Evolutionary conservation across 805 yeast species (phyloP).

Genomic region (Yamadazyma insecticola): DNA sequence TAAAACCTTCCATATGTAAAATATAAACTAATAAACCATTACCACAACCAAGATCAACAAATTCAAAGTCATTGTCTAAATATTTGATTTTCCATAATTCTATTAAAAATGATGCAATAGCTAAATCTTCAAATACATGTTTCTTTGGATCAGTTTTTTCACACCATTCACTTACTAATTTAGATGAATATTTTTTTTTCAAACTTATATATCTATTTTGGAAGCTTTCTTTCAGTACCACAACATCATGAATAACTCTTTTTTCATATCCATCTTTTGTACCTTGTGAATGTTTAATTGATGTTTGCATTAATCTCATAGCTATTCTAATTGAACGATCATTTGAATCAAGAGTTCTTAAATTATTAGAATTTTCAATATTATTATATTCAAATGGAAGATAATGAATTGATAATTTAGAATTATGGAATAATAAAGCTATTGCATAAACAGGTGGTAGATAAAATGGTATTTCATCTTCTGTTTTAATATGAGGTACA

Average conservation of each 20-base stretch:
- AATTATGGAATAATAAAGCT: conserved; percentile 53
- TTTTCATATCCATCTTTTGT: conserved; percentile 81
- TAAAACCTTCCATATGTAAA: conserved; percentile 71
- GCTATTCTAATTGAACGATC: conserved; percentile 81
- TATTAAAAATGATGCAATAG: conserved; percentile 90
- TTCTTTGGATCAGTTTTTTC: conserved; percentile 93
- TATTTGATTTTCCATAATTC: conserved; percentile 69
- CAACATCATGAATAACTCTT: conserved; percentile 81
- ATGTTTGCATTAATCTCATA: conserved; percentile 70
- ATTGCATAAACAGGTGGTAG: conserved; percentile 83
- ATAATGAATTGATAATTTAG: conserved; percentile 66
- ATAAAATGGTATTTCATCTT: conserved; percentile 75
- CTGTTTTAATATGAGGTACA: conserved; percentile 63
- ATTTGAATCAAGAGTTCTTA: conserved; percentile 32
- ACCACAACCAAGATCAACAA: conserved; percentile 92
- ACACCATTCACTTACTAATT: conserved; percentile 77
- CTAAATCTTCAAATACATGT: conserved; percentile 94
- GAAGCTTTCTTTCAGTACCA: conserved; percentile 76
- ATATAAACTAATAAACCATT: conserved; percentile 83
- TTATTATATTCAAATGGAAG: conserved; percentile 46
- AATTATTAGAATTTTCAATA: conserved; percentile 11
- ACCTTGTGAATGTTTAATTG: conserved; percentile 79
- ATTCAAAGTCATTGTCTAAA: conserved; percentile 46
- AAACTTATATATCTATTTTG: conserved; percentile 77
- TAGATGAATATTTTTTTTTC: conserved; percentile 76